These are phyloP conservation scores for Aquanectria penicillioides DNA, from an alignment of 2,329 filamentous ascomycete species.

Conservation along the genomic window DNA sequence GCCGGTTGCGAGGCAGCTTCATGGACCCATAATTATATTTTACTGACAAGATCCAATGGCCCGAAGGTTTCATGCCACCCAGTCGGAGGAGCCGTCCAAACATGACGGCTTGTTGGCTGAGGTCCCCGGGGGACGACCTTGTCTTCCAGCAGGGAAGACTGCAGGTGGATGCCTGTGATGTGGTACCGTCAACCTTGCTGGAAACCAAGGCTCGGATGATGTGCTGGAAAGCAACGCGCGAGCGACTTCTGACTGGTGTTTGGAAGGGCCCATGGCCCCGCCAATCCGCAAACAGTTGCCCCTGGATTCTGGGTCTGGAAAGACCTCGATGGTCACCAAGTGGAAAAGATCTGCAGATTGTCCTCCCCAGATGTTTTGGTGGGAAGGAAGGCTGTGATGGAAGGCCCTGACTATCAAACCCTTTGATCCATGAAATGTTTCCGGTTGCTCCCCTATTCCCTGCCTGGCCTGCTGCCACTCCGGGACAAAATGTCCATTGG, in stretches of 20 bases:
- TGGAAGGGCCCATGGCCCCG: neutral
- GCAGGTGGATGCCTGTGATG: neutral
- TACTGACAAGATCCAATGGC: neutral
- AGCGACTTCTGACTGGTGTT: constrained; percentile 8
- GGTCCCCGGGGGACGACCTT: neutral
- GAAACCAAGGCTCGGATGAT: constrained; percentile 8
- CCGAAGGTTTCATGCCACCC: neutral
- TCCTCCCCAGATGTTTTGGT: neutral
- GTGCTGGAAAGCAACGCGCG: constrained; percentile 2
- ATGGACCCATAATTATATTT: neutral
- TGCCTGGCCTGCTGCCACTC: too few relatives aligned
- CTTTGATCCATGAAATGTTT: neutral
- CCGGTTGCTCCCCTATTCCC: neutral
- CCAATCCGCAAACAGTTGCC: constrained; percentile 5
- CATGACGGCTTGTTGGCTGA: neutral
- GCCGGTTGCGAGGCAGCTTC: too few relatives aligned
- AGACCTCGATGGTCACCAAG: neutral
- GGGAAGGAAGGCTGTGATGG: neutral
- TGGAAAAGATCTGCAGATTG: constrained; percentile 15
- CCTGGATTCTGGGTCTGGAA: constrained; percentile 19
- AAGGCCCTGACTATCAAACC: neutral
- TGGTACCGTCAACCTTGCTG: neutral
- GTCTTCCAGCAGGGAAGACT: neutral
- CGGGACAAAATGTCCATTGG: neutral
- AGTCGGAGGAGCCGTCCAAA: neutral